These are phyloP conservation scores for Penicillium angulare DNA, from an alignment of 495 filamentous ascomycete species.

Conservation along the genomic window DNA sequence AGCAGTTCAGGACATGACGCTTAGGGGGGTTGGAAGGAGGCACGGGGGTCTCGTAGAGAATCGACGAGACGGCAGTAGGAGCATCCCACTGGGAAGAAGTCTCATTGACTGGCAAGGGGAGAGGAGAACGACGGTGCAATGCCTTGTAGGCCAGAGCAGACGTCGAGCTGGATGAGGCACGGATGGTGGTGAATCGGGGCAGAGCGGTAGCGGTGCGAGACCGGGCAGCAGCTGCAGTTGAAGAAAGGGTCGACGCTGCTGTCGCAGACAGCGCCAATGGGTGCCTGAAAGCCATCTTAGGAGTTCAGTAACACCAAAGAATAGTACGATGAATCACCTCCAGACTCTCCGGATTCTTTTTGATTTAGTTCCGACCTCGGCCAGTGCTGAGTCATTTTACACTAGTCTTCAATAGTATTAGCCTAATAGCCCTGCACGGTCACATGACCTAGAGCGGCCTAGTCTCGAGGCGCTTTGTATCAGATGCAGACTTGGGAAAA, in stretches of 20 bases:
- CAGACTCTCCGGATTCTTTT: constrained; percentile 32
- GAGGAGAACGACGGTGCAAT: constrained; percentile 81
- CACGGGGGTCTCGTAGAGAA: constrained; percentile 95
- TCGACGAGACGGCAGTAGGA: constrained; percentile 91
- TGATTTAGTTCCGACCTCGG: constrained; percentile 39
- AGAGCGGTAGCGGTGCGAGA: constrained; percentile 35
- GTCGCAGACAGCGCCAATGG: constrained; percentile 41
- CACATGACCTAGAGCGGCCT: constrained; percentile 6
- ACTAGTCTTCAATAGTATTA: constrained; percentile 9
- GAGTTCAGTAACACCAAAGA: constrained; percentile 14
- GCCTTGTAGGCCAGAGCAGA: constrained; percentile 97
- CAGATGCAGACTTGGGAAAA: not conserved
- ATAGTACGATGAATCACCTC: constrained; percentile 29
- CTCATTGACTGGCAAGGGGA: constrained; percentile 75
- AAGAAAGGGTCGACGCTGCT: constrained; percentile 37
- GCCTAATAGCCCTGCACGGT: not conserved
- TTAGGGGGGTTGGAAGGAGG: constrained; percentile 82
- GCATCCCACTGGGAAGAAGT: constrained; percentile 83
- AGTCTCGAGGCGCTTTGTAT: constrained; percentile 10
- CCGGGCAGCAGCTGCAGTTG: constrained; percentile 27
- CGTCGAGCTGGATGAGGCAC: constrained; percentile 63
- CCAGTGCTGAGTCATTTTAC: constrained; percentile 32
- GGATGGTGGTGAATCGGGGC: constrained; percentile 36
- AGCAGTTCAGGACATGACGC: constrained; percentile 93
- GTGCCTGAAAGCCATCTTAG: constrained; percentile 50